These are phyloP conservation scores for Colletotrichum horii DNA, from an alignment of 2,329 filamentous ascomycete species.

Conservation along the genomic window DNA sequence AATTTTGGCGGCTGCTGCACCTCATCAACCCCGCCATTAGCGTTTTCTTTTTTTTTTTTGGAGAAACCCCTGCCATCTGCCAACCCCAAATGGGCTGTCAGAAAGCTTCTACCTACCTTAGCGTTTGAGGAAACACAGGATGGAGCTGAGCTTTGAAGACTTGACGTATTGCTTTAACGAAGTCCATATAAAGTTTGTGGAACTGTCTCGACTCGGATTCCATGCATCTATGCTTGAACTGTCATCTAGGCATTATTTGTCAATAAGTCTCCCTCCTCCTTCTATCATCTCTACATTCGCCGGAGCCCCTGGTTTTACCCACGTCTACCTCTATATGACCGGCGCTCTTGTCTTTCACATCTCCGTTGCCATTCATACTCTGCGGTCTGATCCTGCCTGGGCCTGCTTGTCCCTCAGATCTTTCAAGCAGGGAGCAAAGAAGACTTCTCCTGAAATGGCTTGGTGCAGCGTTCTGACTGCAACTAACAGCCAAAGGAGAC, in stretches of 20 bases:
- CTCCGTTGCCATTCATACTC: slow-evolving; percentile 24
- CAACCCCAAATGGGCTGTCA: not conserved
- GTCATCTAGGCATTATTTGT: not conserved
- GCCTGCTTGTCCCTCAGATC: slow-evolving; percentile 38
- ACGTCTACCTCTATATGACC: not conserved
- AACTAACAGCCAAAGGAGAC: slow-evolving; percentile 48
- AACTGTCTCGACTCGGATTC: not conserved
- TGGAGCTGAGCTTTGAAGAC: not conserved
- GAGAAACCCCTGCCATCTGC: not conserved
- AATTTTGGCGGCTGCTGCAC: slow-evolving; percentile 14
- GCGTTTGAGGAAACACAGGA: not conserved
- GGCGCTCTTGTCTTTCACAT: not conserved
- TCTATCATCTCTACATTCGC: not conserved
- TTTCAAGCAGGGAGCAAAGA: slow-evolving; percentile 49
- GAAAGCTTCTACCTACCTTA: not conserved
- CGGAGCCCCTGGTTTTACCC: not conserved
- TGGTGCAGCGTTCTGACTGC: slow-evolving; percentile 41
- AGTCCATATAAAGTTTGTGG: not conserved
- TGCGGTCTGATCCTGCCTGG: slow-evolving; percentile 28
- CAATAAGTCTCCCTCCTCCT: not conserved
- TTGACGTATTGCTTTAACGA: not conserved
- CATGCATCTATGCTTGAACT: not conserved
- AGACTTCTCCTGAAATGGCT: slow-evolving; percentile 45
- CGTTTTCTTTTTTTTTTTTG: not conserved
- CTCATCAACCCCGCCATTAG: slow-evolving; percentile 20